Evolutionary conservation across 208 protist genomes (phyloP).

Genomic region (Histomonas meleagridis): DNA sequence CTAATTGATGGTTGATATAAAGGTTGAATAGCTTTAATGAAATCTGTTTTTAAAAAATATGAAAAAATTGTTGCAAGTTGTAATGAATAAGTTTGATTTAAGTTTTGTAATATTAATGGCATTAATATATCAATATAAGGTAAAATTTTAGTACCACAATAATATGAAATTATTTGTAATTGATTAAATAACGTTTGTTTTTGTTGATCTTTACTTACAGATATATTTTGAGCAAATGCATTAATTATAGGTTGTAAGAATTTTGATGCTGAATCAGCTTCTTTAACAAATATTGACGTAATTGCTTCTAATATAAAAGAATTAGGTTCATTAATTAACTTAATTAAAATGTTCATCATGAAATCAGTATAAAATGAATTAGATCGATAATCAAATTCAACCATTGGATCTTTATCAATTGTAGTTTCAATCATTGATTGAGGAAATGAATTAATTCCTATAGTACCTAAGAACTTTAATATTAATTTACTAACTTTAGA

Average conservation of each 20-base stretch:
- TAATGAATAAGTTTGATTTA: neutral
- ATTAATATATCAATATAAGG: neutral
- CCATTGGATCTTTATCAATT: too few species aligned
- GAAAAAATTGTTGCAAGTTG: neutral
- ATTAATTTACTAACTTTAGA: neutral
- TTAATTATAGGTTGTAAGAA: neutral
- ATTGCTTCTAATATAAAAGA: neutral
- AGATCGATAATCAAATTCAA: constrained; percentile 7
- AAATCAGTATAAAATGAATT: neutral
- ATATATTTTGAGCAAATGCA: neutral
- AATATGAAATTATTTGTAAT: neutral
- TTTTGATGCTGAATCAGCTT: neutral
- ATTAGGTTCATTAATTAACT: neutral
- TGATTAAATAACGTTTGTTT: neutral
- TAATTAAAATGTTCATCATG: neutral
- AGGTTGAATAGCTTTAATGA: neutral
- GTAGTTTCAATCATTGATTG: neutral
- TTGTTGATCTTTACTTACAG: neutral
- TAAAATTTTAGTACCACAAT: neutral
- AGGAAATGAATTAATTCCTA: neutral
- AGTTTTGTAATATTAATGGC: neutral
- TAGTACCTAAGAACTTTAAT: neutral
- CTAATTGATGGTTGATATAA: neutral
- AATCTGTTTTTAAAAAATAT: neutral
- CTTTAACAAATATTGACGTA: neutral